These are phyloP conservation scores for Verticillium albo-atrum DNA, from an alignment of 2,329 filamentous ascomycete species.

Conservation along the genomic window DNA sequence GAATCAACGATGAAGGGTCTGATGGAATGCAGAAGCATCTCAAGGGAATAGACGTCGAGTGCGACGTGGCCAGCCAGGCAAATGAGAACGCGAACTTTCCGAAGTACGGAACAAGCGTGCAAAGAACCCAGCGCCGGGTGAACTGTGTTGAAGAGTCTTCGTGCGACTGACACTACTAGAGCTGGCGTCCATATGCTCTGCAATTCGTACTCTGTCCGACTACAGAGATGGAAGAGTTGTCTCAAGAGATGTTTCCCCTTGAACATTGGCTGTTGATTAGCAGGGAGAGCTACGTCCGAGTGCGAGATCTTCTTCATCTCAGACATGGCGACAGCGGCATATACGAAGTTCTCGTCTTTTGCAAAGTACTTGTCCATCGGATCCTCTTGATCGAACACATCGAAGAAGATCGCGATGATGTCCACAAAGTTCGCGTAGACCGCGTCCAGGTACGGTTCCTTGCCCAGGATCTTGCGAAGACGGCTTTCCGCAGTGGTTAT, in stretches of 20 bases:
- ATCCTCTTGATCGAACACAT: conserved; percentile 73
- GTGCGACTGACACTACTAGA: conserved; percentile 67
- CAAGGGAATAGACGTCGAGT: conserved; percentile 74
- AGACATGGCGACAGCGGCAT: conserved; percentile 60
- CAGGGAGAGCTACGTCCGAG: conserved; percentile 61
- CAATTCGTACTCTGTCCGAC: conserved; percentile 61
- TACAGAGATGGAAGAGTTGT: conserved; percentile 75
- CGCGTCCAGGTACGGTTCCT: conserved; percentile 56
- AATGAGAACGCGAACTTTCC: conserved; percentile 79
- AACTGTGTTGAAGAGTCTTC: conserved; percentile 75
- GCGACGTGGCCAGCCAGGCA: conserved; percentile 70
- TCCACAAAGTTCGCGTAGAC: conserved; percentile 69
- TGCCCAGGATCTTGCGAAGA: conserved; percentile 66
- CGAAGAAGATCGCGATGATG: conserved; percentile 72
- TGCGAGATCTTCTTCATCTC: conserved; percentile 66
- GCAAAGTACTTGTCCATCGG: conserved; percentile 64
- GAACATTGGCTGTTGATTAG: conserved; percentile 85
- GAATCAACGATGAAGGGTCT: conserved; percentile 74
- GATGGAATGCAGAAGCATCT: conserved; percentile 83
- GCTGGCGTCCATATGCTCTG: conserved; percentile 70
- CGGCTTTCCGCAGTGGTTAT: conserved; percentile 58
- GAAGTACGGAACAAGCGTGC: conserved; percentile 79
- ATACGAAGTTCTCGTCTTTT: conserved; percentile 52
- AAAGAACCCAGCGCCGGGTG: conserved; percentile 80
- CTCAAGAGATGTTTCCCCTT: conserved; percentile 70